Conservation (phyloP, 768 basidiomycete species). For the Naganishia antarctica region DNA sequence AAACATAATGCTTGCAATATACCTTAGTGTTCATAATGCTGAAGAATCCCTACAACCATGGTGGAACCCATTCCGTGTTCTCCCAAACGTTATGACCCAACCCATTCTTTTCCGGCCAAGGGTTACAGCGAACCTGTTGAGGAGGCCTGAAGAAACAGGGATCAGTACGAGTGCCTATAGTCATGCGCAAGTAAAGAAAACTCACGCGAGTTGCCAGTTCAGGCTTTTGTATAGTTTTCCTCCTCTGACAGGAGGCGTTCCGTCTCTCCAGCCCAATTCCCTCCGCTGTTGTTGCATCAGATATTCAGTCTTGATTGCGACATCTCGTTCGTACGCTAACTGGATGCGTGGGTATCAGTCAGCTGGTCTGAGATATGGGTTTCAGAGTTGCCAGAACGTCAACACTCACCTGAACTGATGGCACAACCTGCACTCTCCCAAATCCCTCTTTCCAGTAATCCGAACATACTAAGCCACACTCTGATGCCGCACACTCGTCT, state of each 20-base stretch:
- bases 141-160: slow-evolving; percentile 47
- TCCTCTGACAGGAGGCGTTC: slow-evolving; percentile 33
- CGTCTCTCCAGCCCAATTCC: slow-evolving; percentile 39
- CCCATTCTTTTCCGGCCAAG: slow-evolving; percentile 46
- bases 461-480: slow-evolving; percentile 38
- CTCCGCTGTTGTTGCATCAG: slow-evolving; percentile 32
- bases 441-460: slow-evolving; percentile 46
- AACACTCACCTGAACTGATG: slow-evolving; percentile 47
- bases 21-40: too few species aligned
- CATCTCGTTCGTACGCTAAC: slow-evolving; percentile 44
- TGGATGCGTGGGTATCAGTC: too few species aligned
- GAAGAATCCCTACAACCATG: slow-evolving; percentile 31
- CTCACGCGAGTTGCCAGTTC: slow-evolving; percentile 35
- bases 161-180: too few species aligned
- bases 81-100: slow-evolving; percentile 47
- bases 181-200: too few species aligned
- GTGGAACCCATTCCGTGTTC: slow-evolving; percentile 40
- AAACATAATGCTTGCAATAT: too few species aligned
- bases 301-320: slow-evolving; percentile 35
- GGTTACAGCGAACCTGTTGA: slow-evolving; percentile 45
- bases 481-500: slow-evolving; percentile 44
- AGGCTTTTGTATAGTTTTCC: slow-evolving; percentile 26
- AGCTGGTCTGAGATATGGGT: too few species aligned
- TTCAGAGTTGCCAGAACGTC: too few species aligned
- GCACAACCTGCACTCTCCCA: slow-evolving; percentile 45